These are phyloP conservation scores for Trypanosomatidae sp. DNA, from an alignment of 208 protist genomes.

Conservation along the genomic window DNA sequence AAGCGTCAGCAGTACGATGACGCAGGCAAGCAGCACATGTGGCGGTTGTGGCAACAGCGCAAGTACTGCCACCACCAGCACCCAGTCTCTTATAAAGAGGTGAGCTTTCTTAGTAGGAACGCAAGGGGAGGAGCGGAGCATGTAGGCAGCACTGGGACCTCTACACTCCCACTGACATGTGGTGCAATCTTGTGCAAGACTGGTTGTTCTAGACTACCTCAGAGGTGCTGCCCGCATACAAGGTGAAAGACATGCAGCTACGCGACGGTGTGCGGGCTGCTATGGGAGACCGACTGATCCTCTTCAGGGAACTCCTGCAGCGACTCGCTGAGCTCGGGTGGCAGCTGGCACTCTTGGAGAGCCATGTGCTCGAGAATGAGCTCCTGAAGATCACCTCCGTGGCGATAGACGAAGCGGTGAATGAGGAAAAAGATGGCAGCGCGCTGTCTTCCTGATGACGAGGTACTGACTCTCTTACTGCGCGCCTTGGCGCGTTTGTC, in stretches of 20 bases:
- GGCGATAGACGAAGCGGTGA: conserved; percentile 3
- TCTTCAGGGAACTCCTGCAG: conserved; percentile 29
- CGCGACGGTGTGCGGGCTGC: conserved; percentile 32
- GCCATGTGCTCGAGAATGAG: conserved; percentile 18
- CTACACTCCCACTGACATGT: conserved; percentile 20
- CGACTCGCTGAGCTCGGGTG: conserved; percentile 35
- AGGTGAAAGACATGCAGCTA: conserved; percentile 30
- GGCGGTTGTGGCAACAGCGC: not conserved
- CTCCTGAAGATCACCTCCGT: conserved; percentile 2
- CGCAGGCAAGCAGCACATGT: not conserved
- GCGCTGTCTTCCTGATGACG: not conserved
- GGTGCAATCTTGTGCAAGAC: conserved; percentile 27
- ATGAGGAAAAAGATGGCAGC: conserved; percentile 5
- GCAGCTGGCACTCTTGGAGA: conserved; percentile 23
- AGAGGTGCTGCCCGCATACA: conserved; percentile 10
- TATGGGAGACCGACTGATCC: conserved; percentile 25
- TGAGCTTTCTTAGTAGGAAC: not conserved
- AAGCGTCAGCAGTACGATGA: not conserved
- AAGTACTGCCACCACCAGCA: too few relatives aligned
- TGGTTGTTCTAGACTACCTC: conserved; percentile 22
- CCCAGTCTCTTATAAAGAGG: too few relatives aligned
- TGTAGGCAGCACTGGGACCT: conserved; percentile 11
- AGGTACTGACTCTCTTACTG: not conserved
- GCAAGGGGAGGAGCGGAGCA: not conserved
- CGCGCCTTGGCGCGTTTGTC: not conserved